Percentiles rank a stretch among this genome's conserved stretches.
phyloP scores from a whole-genome alignment of 139 green algal species.

The Eudorina sp. region DNA sequence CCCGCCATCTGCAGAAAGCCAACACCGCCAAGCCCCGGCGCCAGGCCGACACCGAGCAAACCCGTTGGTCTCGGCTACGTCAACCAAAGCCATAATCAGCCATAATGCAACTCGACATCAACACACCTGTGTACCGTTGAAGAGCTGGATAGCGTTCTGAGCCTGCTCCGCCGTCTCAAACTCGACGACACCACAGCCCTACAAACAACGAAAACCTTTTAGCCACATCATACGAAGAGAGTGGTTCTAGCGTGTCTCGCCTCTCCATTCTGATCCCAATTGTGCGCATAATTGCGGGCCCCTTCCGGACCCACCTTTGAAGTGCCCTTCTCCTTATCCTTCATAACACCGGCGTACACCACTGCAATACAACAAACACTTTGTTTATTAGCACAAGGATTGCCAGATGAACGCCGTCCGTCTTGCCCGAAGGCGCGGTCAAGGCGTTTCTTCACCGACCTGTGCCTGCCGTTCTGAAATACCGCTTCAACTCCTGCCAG shows the following conservation, averaged over 20 bases:
- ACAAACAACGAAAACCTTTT: neutral
- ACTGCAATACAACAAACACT: conserved; percentile 34
- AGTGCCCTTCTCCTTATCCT: conserved; percentile 58
- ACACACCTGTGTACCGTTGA: conserved; percentile 74
- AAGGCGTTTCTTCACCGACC: conserved; percentile 9
- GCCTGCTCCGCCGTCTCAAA: conserved; percentile 81
- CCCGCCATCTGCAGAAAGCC: conserved; percentile 41
- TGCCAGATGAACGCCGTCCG: neutral
- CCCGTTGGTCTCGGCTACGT: neutral
- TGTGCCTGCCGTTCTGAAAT: conserved; percentile 71
- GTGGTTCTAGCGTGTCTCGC: too few species aligned
- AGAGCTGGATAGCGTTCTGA: conserved; percentile 72
- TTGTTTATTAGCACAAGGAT: neutral
- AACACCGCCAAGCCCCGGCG: neutral
- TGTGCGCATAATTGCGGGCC: too few species aligned
- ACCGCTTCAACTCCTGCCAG: conserved; percentile 82
- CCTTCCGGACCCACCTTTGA: conserved; percentile 54
- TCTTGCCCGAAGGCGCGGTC: neutral
- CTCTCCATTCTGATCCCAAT: too few species aligned
- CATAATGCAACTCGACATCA: too few species aligned
- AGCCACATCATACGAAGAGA: too few species aligned
- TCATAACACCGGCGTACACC: conserved; percentile 56
- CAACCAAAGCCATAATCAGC: conserved; percentile 10
- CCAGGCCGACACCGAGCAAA: too few species aligned
- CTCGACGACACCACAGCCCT: conserved; percentile 88